Conservation (phyloP, 176 grass and related monocot species). For the Musa troglodytarum region DNA sequence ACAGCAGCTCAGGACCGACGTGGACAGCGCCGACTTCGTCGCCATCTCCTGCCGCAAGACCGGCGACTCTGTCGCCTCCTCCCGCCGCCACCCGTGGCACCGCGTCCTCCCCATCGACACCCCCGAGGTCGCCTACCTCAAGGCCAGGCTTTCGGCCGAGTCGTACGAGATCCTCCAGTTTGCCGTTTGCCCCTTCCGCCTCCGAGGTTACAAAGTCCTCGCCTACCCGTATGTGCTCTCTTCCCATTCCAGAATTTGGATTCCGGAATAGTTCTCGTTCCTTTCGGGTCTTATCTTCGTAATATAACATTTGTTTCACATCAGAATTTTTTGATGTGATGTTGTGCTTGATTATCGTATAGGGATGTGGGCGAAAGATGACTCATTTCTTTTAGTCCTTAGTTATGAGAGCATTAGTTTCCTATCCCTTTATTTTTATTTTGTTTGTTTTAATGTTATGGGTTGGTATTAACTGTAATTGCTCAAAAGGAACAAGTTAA, state of each 20-base stretch:
- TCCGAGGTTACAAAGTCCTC: constrained; percentile 37
- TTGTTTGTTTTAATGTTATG: too few relatives aligned
- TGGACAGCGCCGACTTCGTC: constrained; percentile 56
- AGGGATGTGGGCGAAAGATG: not conserved
- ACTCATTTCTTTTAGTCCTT: not conserved
- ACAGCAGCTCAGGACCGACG: constrained; percentile 31
- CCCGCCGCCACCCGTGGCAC: constrained; percentile 29
- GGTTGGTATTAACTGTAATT: not conserved
- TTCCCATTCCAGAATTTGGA: not conserved
- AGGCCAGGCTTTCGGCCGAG: constrained; percentile 72
- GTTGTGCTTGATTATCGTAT: not conserved
- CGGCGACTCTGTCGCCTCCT: constrained; percentile 19
- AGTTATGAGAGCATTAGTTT: not conserved
- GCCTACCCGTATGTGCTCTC: constrained; percentile 52
- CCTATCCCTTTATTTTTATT: too few relatives aligned
- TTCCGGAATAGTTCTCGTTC: too few relatives aligned
- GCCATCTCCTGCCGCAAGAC: constrained; percentile 38
- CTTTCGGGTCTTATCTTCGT: too few relatives aligned
- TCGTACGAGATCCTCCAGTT: constrained; percentile 78
- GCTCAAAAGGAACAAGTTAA: not conserved
- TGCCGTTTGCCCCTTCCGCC: constrained; percentile 59
- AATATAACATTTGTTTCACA: too few relatives aligned
- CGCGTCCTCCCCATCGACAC: constrained; percentile 63
- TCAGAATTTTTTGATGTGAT: not conserved
- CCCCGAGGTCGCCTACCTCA: constrained; percentile 64